phyloP scores from a whole-genome alignment of 2,329 filamentous ascomycete species.

The Botryosphaeria dothidea region DNA sequence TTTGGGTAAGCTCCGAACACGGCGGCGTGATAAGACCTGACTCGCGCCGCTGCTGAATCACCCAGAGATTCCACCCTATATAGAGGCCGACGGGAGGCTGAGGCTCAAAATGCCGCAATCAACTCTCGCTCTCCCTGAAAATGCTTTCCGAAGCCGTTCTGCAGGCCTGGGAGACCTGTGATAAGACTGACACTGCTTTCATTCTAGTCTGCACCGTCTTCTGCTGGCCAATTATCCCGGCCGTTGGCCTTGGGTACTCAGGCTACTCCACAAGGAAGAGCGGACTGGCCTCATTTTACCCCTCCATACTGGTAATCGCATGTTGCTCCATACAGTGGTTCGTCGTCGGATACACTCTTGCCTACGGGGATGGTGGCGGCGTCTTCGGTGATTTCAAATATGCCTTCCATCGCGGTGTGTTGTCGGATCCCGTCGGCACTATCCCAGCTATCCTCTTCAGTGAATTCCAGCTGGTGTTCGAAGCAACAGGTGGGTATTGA shows the following conservation, averaged over 20 bases:
- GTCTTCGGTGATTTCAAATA: constrained; percentile 50
- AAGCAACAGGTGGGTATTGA: constrained; percentile 38
- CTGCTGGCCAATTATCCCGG: constrained; percentile 55
- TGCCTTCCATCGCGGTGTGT: constrained; percentile 47
- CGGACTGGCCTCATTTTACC: constrained; percentile 51
- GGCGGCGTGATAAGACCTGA: constrained; percentile 55
- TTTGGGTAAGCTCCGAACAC: constrained; percentile 55
- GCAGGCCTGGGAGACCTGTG: constrained; percentile 52
- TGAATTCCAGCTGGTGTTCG: constrained; percentile 54
- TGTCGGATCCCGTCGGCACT: constrained; percentile 50
- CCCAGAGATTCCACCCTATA: constrained; percentile 34
- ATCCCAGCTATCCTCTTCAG: constrained; percentile 54
- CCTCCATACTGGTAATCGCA: constrained; percentile 48
- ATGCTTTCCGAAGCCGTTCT: constrained; percentile 40
- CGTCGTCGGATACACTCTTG: constrained; percentile 50
- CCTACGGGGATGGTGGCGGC: constrained; percentile 49
- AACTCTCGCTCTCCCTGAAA: constrained; percentile 57
- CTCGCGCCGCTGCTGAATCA: background rate
- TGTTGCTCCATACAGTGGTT: constrained; percentile 56
- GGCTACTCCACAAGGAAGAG: constrained; percentile 53
- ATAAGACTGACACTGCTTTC: constrained; percentile 54
- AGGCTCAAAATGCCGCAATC: background rate
- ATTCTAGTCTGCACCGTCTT: constrained; percentile 54
- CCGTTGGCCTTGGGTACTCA: constrained; percentile 53
- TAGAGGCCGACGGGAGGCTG: constrained; percentile 24